phyloP scores from a whole-genome alignment of 106 monocot genomes.

The Allium sativum region DNA sequence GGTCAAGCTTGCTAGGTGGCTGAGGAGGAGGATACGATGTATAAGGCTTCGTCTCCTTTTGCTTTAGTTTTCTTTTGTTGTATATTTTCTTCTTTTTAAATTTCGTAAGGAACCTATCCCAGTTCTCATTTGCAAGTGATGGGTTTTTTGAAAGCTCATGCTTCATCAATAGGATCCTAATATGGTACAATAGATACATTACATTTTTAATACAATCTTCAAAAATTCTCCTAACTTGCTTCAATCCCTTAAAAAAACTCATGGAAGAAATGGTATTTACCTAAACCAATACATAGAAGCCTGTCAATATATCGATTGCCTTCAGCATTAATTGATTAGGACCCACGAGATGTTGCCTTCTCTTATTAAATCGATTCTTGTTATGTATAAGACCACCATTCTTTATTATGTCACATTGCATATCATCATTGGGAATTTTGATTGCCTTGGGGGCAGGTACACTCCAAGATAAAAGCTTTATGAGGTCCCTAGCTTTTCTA shows the following conservation, averaged over 20 bases:
- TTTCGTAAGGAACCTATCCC: conserved; percentile 97
- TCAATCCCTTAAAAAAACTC: conserved; percentile 94
- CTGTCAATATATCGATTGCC: conserved; percentile 96
- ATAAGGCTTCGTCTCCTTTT: conserved; percentile 95
- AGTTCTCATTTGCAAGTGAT: conserved; percentile 81
- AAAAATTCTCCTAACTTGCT: conserved; percentile 85
- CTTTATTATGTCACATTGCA: conserved; percentile 93
- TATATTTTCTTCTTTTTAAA: conserved; percentile 99
- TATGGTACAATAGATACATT: conserved; percentile 85
- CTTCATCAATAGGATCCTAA: conserved; percentile 93
- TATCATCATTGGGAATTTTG: conserved; percentile 90
- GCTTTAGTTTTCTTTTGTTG: conserved; percentile 68
- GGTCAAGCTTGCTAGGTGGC: conserved; percentile 93
- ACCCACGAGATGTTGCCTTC: conserved; percentile 84
- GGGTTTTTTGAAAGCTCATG: conserved; percentile 93
- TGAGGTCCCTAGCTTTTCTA: conserved; percentile 88
- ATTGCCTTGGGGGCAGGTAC: conserved; percentile 97
- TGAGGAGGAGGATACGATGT: conserved; percentile 99
- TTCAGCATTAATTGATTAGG: conserved; percentile 83
- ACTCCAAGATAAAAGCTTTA: conserved; percentile 92
- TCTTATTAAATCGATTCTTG: conserved; percentile 94
- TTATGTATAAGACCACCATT: conserved; percentile 75
- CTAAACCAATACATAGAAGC: conserved; percentile 97
- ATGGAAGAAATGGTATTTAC: conserved; percentile 94
- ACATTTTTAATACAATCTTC: conserved; percentile 96